A percentile compares a stretch with the other conserved stretches of the same genome.
Conservation (phyloP, 768 basidiomycete species). For the Royoungia palumana region DNA sequence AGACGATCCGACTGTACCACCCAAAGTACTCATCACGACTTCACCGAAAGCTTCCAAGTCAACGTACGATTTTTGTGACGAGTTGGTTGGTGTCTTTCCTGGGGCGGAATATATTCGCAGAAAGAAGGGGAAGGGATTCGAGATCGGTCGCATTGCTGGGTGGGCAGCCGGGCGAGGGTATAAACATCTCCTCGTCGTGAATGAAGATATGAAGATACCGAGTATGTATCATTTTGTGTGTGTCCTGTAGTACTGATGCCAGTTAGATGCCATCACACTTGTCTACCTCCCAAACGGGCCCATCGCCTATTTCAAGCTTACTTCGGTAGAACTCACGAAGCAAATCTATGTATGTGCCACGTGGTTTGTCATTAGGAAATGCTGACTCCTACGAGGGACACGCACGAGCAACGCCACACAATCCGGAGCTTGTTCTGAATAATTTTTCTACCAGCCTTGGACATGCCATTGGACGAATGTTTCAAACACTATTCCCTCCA, state of each 20-base stretch:
- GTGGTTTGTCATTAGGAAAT: not conserved
- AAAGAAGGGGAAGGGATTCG: slow-evolving; percentile 87
- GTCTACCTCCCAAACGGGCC: slow-evolving; percentile 90
- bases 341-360: slow-evolving; percentile 69
- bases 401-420: slow-evolving; percentile 87
- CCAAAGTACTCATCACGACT: slow-evolving; percentile 89
- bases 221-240: slow-evolving; percentile 52
- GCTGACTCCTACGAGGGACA: slow-evolving; percentile 59
- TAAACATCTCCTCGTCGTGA: slow-evolving; percentile 86
- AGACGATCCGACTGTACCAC: slow-evolving; percentile 67
- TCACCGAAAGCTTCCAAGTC: slow-evolving; percentile 83
- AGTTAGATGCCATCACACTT: slow-evolving; percentile 85
- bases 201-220: slow-evolving; percentile 92
- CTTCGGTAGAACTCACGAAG: slow-evolving; percentile 81
- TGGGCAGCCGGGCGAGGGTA: slow-evolving; percentile 93
- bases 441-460: slow-evolving; percentile 93
- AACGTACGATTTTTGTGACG: slow-evolving; percentile 92
- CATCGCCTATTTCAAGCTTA: slow-evolving; percentile 92
- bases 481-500: slow-evolving; percentile 94
- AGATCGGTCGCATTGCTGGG: slow-evolving; percentile 84
- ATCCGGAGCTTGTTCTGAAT: slow-evolving; percentile 94
- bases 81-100: slow-evolving; percentile 84
- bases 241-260: not conserved
- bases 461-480: slow-evolving; percentile 89
- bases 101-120: slow-evolving; percentile 86